Conservation (phyloP, 2,329 filamentous ascomycete species). For the Epichloe gansuensis region DNA sequence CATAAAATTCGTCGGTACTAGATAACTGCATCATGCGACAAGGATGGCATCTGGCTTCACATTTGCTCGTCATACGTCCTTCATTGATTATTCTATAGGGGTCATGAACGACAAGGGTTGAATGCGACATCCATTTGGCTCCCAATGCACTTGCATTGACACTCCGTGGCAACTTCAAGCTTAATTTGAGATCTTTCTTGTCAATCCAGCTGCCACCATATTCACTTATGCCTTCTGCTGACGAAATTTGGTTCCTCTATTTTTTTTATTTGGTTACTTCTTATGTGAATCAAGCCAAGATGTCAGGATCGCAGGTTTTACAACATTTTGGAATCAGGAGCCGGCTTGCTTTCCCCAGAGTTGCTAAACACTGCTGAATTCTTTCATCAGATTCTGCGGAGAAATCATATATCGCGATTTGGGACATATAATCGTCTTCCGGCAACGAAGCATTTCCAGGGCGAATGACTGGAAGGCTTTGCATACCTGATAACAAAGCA, state of each 20-base stretch:
- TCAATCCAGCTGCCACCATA: too few relatives aligned
- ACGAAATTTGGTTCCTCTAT: too few relatives aligned
- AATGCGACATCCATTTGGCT: neutral
- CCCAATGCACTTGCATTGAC: neutral
- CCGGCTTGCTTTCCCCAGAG: neutral
- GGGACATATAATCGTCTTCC: constrained; percentile 28
- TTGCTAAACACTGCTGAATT: constrained; percentile 5
- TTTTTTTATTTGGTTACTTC: neutral
- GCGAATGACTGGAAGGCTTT: constrained; percentile 47
- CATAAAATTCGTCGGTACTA: neutral
- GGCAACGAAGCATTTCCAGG: constrained; percentile 58
- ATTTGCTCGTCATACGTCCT: neutral
- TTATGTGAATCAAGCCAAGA: neutral
- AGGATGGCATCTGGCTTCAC: neutral
- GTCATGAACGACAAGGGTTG: neutral
- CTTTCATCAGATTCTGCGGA: constrained; percentile 11
- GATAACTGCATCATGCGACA: neutral
- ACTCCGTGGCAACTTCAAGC: neutral
- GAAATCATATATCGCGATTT: constrained; percentile 24
- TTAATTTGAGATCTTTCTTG: too few relatives aligned
- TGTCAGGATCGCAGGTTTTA: neutral
- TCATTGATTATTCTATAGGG: neutral
- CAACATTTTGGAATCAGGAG: neutral
- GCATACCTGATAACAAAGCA: constrained; percentile 49
- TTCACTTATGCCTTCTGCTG: too few relatives aligned